These are phyloP conservation scores for Quercus rubra DNA, from an alignment of 306 rosid genomes.

Conservation along the genomic window DNA sequence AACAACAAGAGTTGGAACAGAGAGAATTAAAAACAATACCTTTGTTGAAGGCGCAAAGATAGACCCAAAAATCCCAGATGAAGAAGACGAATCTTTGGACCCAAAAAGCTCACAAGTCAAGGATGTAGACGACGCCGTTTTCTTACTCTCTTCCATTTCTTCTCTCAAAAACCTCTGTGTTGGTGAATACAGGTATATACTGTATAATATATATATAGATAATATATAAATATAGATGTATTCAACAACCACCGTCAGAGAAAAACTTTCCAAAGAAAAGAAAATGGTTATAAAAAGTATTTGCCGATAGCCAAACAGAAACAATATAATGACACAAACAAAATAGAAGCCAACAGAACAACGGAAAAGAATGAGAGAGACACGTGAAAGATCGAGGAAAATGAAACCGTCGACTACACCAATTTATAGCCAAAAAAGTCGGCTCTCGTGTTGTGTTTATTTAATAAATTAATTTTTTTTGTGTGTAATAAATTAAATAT, in stretches of 20 bases:
- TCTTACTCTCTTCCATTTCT: slow-evolving; percentile 64
- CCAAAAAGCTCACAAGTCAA: slow-evolving; percentile 78
- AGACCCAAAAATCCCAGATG: slow-evolving; percentile 57
- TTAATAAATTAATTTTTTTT: neutral
- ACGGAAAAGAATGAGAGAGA: slow-evolving; percentile 23
- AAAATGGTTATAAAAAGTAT: slow-evolving; percentile 25
- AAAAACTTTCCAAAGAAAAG: slow-evolving; percentile 7
- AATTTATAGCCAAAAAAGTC: slow-evolving; percentile 42
- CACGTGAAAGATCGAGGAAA: slow-evolving; percentile 48
- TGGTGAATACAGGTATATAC: neutral
- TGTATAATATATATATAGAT: neutral
- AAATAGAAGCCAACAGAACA: neutral
- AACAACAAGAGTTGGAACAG: neutral
- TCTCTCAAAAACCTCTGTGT: neutral
- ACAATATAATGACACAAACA: neutral
- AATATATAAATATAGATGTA: neutral
- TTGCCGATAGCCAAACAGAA: slow-evolving; percentile 30
- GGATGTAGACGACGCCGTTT: slow-evolving; percentile 43
- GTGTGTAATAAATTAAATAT: too few relatives aligned
- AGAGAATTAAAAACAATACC: slow-evolving; percentile 46
- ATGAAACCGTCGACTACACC: slow-evolving; percentile 33
- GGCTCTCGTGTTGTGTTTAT: neutral
- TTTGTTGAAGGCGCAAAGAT: slow-evolving; percentile 54
- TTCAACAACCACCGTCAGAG: slow-evolving; percentile 36
- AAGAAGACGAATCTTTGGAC: slow-evolving; percentile 45